Base-by-base conservation (phyloP, 345 rosid species). In the Pugionium cornutum region DNA sequence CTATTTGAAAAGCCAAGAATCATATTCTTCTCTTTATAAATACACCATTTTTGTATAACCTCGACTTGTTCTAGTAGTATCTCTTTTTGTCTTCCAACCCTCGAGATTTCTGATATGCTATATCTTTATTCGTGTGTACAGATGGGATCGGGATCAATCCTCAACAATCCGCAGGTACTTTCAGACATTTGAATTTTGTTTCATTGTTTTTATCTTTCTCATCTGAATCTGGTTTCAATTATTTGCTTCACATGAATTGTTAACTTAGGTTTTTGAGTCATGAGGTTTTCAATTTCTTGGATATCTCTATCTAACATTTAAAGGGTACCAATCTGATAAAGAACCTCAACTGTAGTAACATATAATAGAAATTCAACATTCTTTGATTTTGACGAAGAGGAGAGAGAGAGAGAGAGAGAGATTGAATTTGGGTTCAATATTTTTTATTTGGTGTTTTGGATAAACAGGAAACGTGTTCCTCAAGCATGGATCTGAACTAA, bases 71-170 rank as follows among this genome's bases (percentile, higher is more conserved):
- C 41, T 37, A 37, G 41, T 6, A 4, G 41, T 1, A 4, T 37
- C 7, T 37, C 6, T 37, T 7, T 37, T 37, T 3, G 5, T 37
- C 41, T 37, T 37, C 5, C 3, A 6, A 37, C 7, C 4, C 41
- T 37, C 41, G 2, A 30, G 18, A 5, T 58, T 51, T 36, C 39
- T 52, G 42, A 58, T 44, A 9, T 52, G 68, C 6, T 65, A 31
- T 37, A 34, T 34, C 36, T 34, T 34, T 34, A 10, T 5, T 29
- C 54, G 11, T 29, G 44, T n/a, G 49, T 81, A 60, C 89, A 94
- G 99, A 90, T 84, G 99, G 99, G 4, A 89, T 94, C 2, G 99
- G 97, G 70, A 90, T 94, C 77, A 90, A 88, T 80, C 99, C 97
- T 43, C 97, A 94, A 67, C 99, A 94, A 74, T 86, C 92, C 72